Evolutionary conservation across 116 monocot species (phyloP).

Genomic region (Iris pallida): DNA sequence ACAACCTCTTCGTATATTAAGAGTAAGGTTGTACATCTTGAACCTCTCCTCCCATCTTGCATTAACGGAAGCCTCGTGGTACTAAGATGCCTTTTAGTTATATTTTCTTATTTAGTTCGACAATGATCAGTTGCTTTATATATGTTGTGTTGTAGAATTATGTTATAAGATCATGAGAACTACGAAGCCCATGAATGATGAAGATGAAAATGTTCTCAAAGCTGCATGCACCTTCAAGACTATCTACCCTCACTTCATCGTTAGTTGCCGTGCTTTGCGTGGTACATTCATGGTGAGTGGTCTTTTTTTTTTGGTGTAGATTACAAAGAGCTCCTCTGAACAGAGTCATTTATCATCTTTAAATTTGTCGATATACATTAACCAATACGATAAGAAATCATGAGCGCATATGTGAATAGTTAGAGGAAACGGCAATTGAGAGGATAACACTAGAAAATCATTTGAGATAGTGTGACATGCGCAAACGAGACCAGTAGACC

Average conservation of each 20-base stretch:
- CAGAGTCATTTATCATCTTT: too few relatives aligned
- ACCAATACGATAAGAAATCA: too few relatives aligned
- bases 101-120: not conserved
- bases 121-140: not conserved
- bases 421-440: too few relatives aligned
- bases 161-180: not conserved
- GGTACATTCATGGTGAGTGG: not conserved
- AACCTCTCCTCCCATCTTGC: not conserved
- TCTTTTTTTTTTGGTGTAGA: too few relatives aligned
- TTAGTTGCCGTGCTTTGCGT: not conserved
- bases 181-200: not conserved
- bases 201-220: not conserved
- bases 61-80: too few relatives aligned
- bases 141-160: not conserved
- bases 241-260: not conserved
- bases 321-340: too few relatives aligned
- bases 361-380: too few relatives aligned
- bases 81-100: too few relatives aligned
- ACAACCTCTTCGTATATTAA: not conserved
- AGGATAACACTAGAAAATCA: too few relatives aligned
- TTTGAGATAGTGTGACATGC: too few relatives aligned
- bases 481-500: too few relatives aligned
- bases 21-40: not conserved
- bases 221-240: slow-evolving; percentile 1
- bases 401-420: too few relatives aligned